A percentile compares a stretch with the other conserved stretches of the same genome.
phyloP scores from a whole-genome alignment of 2,329 filamentous ascomycete genomes.

The Neurospora sp. region DNA sequence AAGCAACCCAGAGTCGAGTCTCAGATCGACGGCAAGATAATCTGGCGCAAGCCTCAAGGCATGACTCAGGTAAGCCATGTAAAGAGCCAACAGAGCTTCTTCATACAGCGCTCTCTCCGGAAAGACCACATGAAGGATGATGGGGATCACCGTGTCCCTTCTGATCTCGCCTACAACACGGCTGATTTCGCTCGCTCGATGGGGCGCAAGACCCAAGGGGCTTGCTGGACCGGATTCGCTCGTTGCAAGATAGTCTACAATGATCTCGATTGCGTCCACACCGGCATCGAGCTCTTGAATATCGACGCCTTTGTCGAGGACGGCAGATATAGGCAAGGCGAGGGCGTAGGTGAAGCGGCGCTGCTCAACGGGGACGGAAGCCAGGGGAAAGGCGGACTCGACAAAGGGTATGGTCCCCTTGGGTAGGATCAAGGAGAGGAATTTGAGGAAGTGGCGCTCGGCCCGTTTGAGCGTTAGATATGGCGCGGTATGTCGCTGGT shows the following conservation, averaged over 20 bases:
- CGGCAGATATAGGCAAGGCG: conserved; percentile 46
- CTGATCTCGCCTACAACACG: conserved; percentile 49
- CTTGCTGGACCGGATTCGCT: conserved; percentile 1
- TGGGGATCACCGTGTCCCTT: conserved; percentile 49
- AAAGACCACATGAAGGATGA: conserved; percentile 42
- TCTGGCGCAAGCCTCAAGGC: conserved; percentile 53
- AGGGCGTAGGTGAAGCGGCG: conserved; percentile 59
- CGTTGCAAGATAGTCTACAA: conserved; percentile 33
- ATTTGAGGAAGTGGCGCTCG: conserved; percentile 60
- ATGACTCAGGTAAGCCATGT: conserved; percentile 48
- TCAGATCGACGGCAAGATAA: conserved; percentile 52
- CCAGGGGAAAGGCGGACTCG: conserved; percentile 56
- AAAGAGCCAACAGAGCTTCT: conserved; percentile 24
- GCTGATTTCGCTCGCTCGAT: conserved; percentile 42
- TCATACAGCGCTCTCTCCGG: conserved; percentile 18
- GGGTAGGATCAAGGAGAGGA: conserved; percentile 51
- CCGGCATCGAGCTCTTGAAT: conserved; percentile 57
- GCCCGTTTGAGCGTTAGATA: conserved; percentile 59
- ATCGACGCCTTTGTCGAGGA: conserved; percentile 44
- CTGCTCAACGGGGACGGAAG: conserved; percentile 48
- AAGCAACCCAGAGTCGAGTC: conserved; percentile 41
- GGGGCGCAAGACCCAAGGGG: conserved; percentile 15
- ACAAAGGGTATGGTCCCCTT: conserved; percentile 44
- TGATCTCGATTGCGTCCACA: conserved; percentile 56
- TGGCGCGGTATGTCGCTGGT: conserved; percentile 37